Conservation (phyloP, 1,284 basidiomycete species). For the Cryptococcus deneoformans region DNA sequence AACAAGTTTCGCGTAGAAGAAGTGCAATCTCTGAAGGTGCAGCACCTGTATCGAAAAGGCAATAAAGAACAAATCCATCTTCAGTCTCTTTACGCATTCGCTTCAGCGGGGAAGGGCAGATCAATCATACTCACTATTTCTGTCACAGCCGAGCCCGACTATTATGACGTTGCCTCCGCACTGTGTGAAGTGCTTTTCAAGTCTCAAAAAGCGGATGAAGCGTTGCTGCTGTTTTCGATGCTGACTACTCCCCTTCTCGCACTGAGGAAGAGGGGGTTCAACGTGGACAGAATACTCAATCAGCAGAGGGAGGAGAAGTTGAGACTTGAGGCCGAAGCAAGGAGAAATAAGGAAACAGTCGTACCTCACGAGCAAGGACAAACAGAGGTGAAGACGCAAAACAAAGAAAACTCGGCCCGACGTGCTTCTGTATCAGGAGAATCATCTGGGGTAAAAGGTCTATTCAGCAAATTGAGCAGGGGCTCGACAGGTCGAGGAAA, state of each 20-base stretch:
- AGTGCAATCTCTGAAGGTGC: conserved; percentile 51
- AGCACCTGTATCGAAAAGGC: conserved; percentile 36
- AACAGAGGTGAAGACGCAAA: background rate
- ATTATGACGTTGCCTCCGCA: conserved; percentile 83
- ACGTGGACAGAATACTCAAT: conserved; percentile 84
- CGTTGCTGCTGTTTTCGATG: conserved; percentile 86
- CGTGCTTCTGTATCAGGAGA: background rate
- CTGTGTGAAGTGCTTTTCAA: conserved; percentile 74
- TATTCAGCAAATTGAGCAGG: background rate
- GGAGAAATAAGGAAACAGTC: conserved; percentile 37
- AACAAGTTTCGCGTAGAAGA: conserved; percentile 62
- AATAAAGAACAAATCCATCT: conserved; percentile 31
- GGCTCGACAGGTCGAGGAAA: background rate
- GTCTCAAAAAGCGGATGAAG: conserved; percentile 72
- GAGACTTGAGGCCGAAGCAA: conserved; percentile 53
- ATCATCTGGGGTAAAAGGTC: background rate
- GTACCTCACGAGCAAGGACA: background rate
- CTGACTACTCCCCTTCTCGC: conserved; percentile 83
- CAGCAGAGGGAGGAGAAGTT: conserved; percentile 74
- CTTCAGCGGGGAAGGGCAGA: conserved; percentile 54
- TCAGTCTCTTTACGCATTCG: conserved; percentile 65
- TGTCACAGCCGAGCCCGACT: conserved; percentile 70
- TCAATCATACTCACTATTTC: conserved; percentile 76
- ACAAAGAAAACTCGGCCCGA: background rate
- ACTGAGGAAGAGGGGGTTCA: conserved; percentile 64